A percentile compares a stretch with the other conserved stretches of the same genome.
phyloP scores from a whole-genome alignment of 176 grass and related monocot genomes.

The Coix lacrymajobi region DNA sequence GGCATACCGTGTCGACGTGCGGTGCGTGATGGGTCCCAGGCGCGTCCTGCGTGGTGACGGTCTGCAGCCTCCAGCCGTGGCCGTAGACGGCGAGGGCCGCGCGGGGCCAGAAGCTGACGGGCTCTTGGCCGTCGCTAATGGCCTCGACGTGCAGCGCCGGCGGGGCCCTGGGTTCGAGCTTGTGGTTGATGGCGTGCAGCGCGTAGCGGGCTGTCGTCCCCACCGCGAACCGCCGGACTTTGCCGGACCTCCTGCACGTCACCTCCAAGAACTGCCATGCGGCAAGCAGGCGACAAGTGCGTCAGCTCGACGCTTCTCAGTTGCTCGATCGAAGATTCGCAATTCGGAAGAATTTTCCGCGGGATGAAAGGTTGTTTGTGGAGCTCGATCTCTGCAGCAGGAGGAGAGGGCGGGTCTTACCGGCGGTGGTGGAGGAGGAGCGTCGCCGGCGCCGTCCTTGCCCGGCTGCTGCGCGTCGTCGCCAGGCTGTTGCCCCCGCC shows the following conservation, averaged over 20 bases:
- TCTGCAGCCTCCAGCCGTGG: constrained; percentile 69
- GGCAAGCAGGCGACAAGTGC: neutral
- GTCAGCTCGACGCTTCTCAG: neutral
- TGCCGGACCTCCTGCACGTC: constrained; percentile 59
- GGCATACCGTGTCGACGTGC: too few species aligned
- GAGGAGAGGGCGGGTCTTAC: neutral
- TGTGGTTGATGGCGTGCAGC: constrained; percentile 61
- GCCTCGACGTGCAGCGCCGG: constrained; percentile 71
- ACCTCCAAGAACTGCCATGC: constrained; percentile 94
- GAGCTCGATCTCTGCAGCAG: too few species aligned
- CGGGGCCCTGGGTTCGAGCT: constrained; percentile 39
- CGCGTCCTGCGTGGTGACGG: constrained; percentile 46
- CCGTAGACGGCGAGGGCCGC: constrained; percentile 75
- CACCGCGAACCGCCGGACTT: constrained; percentile 62
- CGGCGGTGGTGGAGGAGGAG: neutral
- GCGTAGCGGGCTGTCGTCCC: constrained; percentile 65
- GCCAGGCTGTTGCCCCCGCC: too few species aligned
- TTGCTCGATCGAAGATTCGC: neutral
- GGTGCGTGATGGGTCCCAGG: constrained; percentile 1
- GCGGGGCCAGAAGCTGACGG: constrained; percentile 66
- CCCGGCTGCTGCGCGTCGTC: neutral
- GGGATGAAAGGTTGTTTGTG: too few species aligned
- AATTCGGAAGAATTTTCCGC: too few species aligned
- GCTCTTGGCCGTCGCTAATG: constrained; percentile 73
- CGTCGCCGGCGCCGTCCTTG: neutral